Percentiles rank a stretch among this genome's conserved stretches.
Conservation (phyloP, 208 protist species). For the Trypanosoma congolense region DNA sequence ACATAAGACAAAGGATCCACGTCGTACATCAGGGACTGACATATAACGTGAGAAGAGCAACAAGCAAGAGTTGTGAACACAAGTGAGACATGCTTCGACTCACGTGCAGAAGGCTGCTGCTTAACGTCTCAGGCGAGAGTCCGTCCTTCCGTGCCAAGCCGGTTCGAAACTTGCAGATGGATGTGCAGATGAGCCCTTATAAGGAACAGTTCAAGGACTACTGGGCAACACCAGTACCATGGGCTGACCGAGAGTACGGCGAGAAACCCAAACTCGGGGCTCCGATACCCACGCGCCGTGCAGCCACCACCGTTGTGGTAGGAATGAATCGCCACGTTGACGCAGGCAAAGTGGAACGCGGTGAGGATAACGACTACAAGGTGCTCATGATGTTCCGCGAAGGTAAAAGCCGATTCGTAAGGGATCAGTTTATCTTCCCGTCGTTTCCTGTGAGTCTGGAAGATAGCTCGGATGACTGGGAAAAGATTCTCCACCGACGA, state of each 20-base stretch:
- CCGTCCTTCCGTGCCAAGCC: constrained; percentile 78
- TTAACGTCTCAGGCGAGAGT: constrained; percentile 79
- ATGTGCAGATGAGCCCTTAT: constrained; percentile 80
- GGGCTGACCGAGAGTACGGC: constrained; percentile 78
- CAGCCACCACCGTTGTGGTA: constrained; percentile 67
- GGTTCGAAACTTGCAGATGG: constrained; percentile 62
- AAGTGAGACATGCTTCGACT: constrained; percentile 29
- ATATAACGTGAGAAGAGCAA: neutral
- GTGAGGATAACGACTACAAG: constrained; percentile 89
- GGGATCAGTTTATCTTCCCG: constrained; percentile 83
- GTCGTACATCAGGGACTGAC: too few species aligned
- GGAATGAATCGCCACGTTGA: constrained; percentile 67
- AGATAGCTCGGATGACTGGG: constrained; percentile 73
- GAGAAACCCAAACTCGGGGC: constrained; percentile 78
- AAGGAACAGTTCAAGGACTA: constrained; percentile 91
- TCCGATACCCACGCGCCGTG: constrained; percentile 68
- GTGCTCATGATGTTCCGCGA: constrained; percentile 85
- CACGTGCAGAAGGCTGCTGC: constrained; percentile 28
- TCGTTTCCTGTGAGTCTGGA: constrained; percentile 58
- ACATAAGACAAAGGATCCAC: too few species aligned
- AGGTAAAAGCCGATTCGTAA: constrained; percentile 54
- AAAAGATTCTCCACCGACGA: constrained; percentile 60
- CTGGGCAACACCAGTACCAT: constrained; percentile 82
- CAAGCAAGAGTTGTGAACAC: neutral
- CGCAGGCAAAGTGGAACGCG: constrained; percentile 39